Conservation (phyloP, 169 alveolate genomes). For the Eimeria mitis region DNA sequence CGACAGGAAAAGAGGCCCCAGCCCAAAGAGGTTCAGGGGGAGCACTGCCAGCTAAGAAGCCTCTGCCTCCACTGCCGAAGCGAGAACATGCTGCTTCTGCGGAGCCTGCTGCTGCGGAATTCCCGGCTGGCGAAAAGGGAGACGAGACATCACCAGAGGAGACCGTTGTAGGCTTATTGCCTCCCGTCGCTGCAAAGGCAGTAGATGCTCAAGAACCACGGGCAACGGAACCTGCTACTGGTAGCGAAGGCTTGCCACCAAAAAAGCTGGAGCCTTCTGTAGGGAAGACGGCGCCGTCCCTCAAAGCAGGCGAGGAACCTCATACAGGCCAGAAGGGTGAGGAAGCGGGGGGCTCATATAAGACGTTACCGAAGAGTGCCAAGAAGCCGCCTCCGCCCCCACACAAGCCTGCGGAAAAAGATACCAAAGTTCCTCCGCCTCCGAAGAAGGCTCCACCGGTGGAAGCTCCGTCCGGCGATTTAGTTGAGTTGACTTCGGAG, state of each 20-base stretch:
- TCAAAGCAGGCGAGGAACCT: constrained; percentile 2
- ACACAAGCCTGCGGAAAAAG: background rate
- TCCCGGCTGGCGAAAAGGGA: constrained; percentile 12
- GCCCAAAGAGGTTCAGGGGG: background rate
- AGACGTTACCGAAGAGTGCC: background rate
- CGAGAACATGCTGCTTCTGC: background rate
- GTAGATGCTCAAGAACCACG: background rate
- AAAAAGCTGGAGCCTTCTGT: background rate
- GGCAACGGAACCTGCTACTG: background rate
- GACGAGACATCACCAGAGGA: background rate
- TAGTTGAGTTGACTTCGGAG: background rate
- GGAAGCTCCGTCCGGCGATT: background rate
- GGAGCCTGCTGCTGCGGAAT: background rate
- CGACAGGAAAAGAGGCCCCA: background rate
- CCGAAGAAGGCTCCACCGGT: constrained; percentile 31
- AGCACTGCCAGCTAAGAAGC: background rate
- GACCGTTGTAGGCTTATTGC: background rate
- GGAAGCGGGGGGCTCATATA: no score
- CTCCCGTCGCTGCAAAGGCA: background rate
- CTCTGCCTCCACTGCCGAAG: constrained; percentile 17
- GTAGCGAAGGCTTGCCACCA: constrained; percentile 10
- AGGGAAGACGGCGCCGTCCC: background rate
- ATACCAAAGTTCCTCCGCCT: constrained; percentile 54
- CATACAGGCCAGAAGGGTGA: constrained; percentile 33
- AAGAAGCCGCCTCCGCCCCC: constrained; percentile 6